A percentile compares a stretch with the other conserved stretches of the same genome.
Evolutionary conservation across 495 filamentous ascomycete genomes (phyloP).

Genomic region (Tuber borchii): DNA sequence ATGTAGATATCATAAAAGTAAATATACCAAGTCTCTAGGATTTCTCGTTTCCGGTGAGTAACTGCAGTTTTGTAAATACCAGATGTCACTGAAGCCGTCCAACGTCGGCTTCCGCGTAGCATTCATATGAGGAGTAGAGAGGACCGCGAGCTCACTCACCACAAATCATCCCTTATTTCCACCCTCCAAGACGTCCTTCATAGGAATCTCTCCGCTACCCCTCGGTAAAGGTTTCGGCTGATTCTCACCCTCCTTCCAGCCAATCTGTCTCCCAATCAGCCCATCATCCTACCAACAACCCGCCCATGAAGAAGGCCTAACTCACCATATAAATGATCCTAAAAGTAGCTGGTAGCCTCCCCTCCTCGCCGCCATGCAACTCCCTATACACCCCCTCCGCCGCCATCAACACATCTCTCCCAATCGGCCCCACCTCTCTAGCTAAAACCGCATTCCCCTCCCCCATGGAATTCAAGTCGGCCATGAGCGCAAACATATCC

Average conservation of each 20-base stretch:
- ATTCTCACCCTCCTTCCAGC: conserved; percentile 80
- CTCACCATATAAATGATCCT: conserved; percentile 45
- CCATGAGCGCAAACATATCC: conserved; percentile 84
- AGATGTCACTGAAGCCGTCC: background rate
- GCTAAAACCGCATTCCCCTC: conserved; percentile 80
- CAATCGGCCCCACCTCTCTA: conserved; percentile 66
- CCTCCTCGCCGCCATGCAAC: conserved; percentile 62
- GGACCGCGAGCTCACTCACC: background rate
- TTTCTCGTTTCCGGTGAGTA: background rate
- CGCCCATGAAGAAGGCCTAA: background rate
- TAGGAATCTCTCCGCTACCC: conserved; percentile 72
- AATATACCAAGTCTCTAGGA: background rate
- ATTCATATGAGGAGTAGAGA: background rate
- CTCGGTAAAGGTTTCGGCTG: conserved; percentile 73
- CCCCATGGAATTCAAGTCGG: conserved; percentile 89
- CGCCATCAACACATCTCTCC: conserved; percentile 77
- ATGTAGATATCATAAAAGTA: background rate
- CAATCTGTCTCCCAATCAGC: conserved; percentile 61
- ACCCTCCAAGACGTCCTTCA: conserved; percentile 73
- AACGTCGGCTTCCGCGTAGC: background rate
- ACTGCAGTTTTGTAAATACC: background rate
- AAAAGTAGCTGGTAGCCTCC: conserved; percentile 50
- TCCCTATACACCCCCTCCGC: conserved; percentile 81
- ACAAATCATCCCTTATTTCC: conserved; percentile 39
- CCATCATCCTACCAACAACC: conserved; percentile 46